Evolutionary conservation across 306 rosid genomes (phyloP), one percentile per base, ranked within the genome.

Genomic region (Styphnolobium japonicum): DNA sequence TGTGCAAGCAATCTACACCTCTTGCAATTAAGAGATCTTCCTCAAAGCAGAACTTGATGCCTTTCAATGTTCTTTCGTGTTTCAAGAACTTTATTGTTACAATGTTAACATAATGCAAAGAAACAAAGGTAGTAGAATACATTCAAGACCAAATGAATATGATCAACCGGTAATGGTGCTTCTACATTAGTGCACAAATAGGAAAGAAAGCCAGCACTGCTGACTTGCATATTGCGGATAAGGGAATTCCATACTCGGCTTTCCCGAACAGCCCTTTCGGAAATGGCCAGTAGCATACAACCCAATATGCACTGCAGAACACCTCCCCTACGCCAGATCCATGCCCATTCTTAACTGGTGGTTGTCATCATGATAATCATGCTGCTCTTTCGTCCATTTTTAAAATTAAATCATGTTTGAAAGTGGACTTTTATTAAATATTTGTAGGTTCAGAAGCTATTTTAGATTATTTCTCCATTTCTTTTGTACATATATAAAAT

Each of bases 181-280:
- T 66, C 39, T 68, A 15, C 86, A 79, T 0, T 81, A 71, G 57
- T 70, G 21, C 25, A 92, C 74, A 67, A 88, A 94, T 1, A 86
- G 5, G 1, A 86, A 43, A n/a, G 1, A 86, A 43, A n/a, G 90
- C 83, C 56, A 90, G 7, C 33, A 51, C 63, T 6, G 53, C 39
- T 23, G 93, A 84, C 80, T 83, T 92, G n/a, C 37, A 80, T 31
- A 89, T 29, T 36, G 88, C 88, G 10, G 90, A 58, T 7, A 76
- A 18, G 1, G 96, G 98, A 67, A 92, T 79, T 7, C 97, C 97
- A 79, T 85, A 82, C 6, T 68, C 83, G 64, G 91, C 94, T 60
- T 80, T 88, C 15, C 68, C 60, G 58, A 87, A 88, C 23, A 94
- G 18, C 2, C 97, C 97, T 19, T 85, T 90, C 15, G 90, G 12